Conservation (phyloP, 805 yeast species). For the Candida pseudofarinosa region DNA sequence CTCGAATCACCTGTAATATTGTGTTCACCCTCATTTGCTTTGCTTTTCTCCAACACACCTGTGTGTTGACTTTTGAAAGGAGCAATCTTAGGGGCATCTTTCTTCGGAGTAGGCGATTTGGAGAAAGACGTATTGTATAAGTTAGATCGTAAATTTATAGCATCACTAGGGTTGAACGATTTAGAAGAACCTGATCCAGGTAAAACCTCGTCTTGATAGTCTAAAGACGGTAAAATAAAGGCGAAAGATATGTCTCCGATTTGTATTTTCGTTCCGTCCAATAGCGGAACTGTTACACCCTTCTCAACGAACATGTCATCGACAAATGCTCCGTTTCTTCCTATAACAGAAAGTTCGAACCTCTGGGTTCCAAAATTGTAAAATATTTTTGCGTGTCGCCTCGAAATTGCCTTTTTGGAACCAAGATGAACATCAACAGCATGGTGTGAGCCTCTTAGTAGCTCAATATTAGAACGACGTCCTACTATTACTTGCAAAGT, state of each 20-base stretch:
- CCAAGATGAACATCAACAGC: constrained; percentile 92
- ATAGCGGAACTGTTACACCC: constrained; percentile 85
- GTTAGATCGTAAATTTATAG: constrained; percentile 51
- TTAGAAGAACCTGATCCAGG: constrained; percentile 18
- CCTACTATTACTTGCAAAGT: constrained; percentile 92
- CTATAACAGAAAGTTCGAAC: constrained; percentile 86
- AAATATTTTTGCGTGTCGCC: constrained; percentile 93
- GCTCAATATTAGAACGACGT: constrained; percentile 57
- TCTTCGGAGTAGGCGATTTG: constrained; percentile 4
- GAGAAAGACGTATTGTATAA: constrained; percentile 31
- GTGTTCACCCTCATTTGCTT: background rate
- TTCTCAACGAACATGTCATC: constrained; percentile 86
- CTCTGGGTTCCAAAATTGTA: constrained; percentile 95
- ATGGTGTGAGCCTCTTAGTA: constrained; percentile 61
- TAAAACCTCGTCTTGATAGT: constrained; percentile 30
- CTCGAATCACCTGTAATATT: background rate
- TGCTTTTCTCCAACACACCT: background rate
- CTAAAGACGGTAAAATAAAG: constrained; percentile 77
- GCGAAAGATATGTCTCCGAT: constrained; percentile 89
- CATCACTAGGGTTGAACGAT: constrained; percentile 59
- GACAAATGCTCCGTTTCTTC: constrained; percentile 96
- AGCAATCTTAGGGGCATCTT: background rate
- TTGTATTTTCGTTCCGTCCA: constrained; percentile 79
- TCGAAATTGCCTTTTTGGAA: constrained; percentile 84
- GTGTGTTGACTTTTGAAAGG: background rate